Evolutionary conservation across 2,329 filamentous ascomycete genomes (phyloP).

Genomic region (Aspergillus sp.): DNA sequence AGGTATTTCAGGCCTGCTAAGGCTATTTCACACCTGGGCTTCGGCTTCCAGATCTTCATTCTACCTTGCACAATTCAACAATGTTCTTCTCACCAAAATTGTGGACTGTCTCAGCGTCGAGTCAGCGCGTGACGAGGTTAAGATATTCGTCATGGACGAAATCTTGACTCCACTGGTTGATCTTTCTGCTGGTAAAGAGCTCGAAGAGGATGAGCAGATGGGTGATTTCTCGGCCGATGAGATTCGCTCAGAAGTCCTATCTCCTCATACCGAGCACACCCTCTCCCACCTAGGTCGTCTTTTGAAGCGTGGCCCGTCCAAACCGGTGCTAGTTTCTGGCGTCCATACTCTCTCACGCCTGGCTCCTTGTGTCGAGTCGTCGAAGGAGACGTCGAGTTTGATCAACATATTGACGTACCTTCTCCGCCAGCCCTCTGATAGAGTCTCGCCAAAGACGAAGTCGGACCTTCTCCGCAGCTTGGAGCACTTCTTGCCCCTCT

Average conservation of each 20-base stretch:
- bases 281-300: slow-evolving; percentile 55
- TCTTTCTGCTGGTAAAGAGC: slow-evolving; percentile 55
- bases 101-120: slow-evolving; percentile 69
- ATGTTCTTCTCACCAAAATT: slow-evolving; percentile 64
- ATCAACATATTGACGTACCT: slow-evolving; percentile 79
- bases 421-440: slow-evolving; percentile 78
- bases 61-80: slow-evolving; percentile 66
- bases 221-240: slow-evolving; percentile 41
- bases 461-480: slow-evolving; percentile 76
- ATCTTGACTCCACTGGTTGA: slow-evolving; percentile 71
- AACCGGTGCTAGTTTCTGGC: slow-evolving; percentile 73
- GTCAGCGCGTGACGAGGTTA: slow-evolving; percentile 83
- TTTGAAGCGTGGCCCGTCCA: slow-evolving; percentile 62
- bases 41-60: slow-evolving; percentile 63
- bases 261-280: slow-evolving; percentile 65
- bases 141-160: slow-evolving; percentile 71
- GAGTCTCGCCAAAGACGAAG: slow-evolving; percentile 81
- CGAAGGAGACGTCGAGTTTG: slow-evolving; percentile 66
- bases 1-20: slow-evolving; percentile 78
- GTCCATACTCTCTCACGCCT: slow-evolving; percentile 78
- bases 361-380: slow-evolving; percentile 67
- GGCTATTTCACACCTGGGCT: slow-evolving; percentile 80
- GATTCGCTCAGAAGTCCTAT: slow-evolving; percentile 38
- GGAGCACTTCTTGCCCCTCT: slow-evolving; percentile 73
- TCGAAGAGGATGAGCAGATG: slow-evolving; percentile 50